Evolutionary conservation across 2,329 filamentous ascomycete genomes (phyloP), one percentile per base, ranked within the genome.

Genomic region (Penicillium nordicum): DNA sequence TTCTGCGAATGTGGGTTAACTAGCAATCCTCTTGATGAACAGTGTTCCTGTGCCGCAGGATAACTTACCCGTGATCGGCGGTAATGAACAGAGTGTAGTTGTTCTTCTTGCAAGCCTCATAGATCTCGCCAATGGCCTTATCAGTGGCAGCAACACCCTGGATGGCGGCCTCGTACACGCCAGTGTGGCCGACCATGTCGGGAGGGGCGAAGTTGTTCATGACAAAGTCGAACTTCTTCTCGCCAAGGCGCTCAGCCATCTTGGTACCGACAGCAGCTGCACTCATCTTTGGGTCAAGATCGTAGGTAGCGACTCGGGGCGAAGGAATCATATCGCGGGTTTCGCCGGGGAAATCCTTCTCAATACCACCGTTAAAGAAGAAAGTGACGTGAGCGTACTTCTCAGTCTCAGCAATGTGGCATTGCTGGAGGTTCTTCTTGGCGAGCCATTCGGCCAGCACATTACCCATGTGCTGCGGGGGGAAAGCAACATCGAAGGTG

Each of bases 201-300:
- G 94, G 94, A 41, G 94, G 94, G 41, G 94, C 94, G 78, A 99
- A 97, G 86, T 99, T 99, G 87, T 97, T 97, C 94, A 99, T 99
- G 76, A 99, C 82, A 72, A 99, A 97, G 72, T 94, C 92, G 78
- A 92, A 97, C 72, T 89, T 86, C 71, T 88, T 85, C 76, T 95
- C 90, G 27, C 76, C 84, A 64, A 99, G 88, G 57, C 92, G 87
- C 82, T 97, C 94, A 75, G 81, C 85, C 57, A 96, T 88, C 80
- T 96, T 93, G 70, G 95, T 84, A 48, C 90, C 94, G 14, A 99
- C 94, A 43, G 83, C 89, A 66, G 88, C 90, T 64, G 92, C 93
- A 69, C 90, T 96, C 94, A 99, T 99, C 78, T 93, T 90, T 44
- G 94, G 94, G 45, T 96, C 88, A 68, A 90, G 82, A 76, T 99